Conservation (phyloP, 1,139 yeast species). For the Zygosaccharomyces sapae region DNA sequence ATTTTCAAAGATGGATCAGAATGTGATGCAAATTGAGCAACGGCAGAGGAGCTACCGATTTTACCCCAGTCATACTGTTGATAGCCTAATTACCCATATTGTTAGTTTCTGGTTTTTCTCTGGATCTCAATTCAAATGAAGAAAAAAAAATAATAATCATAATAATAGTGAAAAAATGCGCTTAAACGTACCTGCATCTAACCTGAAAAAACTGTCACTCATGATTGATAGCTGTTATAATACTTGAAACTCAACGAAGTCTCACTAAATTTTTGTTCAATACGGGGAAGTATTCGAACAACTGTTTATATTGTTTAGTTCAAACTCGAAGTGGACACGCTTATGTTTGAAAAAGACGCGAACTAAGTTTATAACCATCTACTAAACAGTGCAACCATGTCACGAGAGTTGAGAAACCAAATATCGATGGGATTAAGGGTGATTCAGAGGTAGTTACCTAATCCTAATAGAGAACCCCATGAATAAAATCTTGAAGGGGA, state of each 20-base stretch:
- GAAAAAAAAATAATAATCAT: background rate
- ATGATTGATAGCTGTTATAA: slow-evolving; percentile 15
- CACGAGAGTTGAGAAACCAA: background rate
- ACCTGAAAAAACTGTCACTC: slow-evolving; percentile 38
- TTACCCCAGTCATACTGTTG: slow-evolving; percentile 87
- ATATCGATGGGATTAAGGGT: background rate
- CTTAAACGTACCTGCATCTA: slow-evolving; percentile 37
- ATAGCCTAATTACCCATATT: slow-evolving; percentile 40
- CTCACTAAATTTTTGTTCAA: background rate
- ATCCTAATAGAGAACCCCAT: too few species aligned
- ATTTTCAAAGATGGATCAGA: slow-evolving; percentile 59
- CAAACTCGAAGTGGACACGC: background rate
- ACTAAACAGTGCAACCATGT: background rate
- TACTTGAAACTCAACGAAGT: background rate
- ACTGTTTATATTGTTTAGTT: background rate
- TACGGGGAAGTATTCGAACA: background rate
- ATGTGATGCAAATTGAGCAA: slow-evolving; percentile 76
- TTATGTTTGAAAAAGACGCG: background rate
- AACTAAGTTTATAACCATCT: background rate
- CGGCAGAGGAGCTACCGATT: slow-evolving; percentile 76
- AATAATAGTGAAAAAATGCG: background rate
- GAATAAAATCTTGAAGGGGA: too few species aligned
- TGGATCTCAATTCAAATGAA: background rate
- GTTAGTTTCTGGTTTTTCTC: slow-evolving; percentile 7
- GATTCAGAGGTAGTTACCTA: background rate